Percentiles rank a stretch among this genome's conserved stretches.
These are phyloP conservation scores for Saccharomycopsis amapae DNA, from an alignment of 805 yeast species.

Conservation along the genomic window DNA sequence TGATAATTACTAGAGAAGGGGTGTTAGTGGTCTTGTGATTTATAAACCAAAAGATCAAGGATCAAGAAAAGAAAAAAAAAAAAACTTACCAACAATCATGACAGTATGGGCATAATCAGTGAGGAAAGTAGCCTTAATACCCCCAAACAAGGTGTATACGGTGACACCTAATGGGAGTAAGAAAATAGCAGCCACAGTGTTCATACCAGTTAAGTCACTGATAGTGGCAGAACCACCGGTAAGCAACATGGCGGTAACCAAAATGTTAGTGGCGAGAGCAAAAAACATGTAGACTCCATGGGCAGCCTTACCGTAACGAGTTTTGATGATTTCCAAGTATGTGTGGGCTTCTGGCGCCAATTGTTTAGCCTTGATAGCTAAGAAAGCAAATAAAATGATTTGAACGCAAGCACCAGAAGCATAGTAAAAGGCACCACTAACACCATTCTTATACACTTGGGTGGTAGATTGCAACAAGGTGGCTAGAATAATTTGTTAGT, in stretches of 20 bases:
- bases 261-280: constrained; percentile 79
- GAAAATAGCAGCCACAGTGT: constrained; percentile 74
- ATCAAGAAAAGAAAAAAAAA: too few species aligned
- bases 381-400: constrained; percentile 74
- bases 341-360: constrained; percentile 92
- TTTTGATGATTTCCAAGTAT: constrained; percentile 74
- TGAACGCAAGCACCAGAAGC: constrained; percentile 92
- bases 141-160: constrained; percentile 71
- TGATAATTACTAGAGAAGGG: constrained; percentile 67
- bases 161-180: constrained; percentile 76
- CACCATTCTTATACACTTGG: constrained; percentile 71
- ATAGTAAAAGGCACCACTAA: constrained; percentile 74
- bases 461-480: constrained; percentile 44
- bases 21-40: too few species aligned
- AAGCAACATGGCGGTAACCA: constrained; percentile 87
- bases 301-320: constrained; percentile 71
- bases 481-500: too few species aligned
- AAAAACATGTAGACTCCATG: constrained; percentile 68
- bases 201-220: constrained; percentile 73
- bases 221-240: constrained; percentile 89
- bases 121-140: constrained; percentile 73
- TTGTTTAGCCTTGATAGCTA: constrained; percentile 84
- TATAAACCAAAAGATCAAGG: too few species aligned
- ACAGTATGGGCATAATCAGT: constrained; percentile 81
- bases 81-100: constrained; percentile 63